phyloP scores from a whole-genome alignment of 2,329 filamentous ascomycete species.

The Ophiocordyceps camponoti-floridani region DNA sequence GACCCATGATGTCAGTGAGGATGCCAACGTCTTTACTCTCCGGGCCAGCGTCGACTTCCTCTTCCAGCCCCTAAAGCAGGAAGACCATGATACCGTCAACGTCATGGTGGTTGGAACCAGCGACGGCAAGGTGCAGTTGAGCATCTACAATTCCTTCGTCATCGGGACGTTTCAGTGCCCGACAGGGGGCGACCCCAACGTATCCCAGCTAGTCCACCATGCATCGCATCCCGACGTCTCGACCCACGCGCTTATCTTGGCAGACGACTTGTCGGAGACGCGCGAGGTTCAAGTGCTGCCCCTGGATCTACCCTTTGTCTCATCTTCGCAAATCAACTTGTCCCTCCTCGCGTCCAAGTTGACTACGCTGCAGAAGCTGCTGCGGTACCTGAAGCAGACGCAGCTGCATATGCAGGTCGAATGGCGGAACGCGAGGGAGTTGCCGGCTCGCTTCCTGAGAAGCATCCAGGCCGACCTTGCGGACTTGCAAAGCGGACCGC shows the following conservation, averaged over 20 bases:
- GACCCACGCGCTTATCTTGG: slow-evolving; percentile 56
- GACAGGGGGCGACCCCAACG: slow-evolving; percentile 9
- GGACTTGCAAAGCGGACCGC: slow-evolving; percentile 35
- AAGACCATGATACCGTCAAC: slow-evolving; percentile 58
- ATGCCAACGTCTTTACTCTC: slow-evolving; percentile 50
- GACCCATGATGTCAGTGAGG: slow-evolving; percentile 16
- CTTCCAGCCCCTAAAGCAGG: slow-evolving; percentile 42
- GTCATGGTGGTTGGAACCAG: slow-evolving; percentile 59
- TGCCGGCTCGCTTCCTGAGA: slow-evolving; percentile 61
- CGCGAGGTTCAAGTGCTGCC: slow-evolving; percentile 40
- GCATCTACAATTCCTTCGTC: slow-evolving; percentile 72
- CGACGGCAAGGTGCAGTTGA: slow-evolving; percentile 55
- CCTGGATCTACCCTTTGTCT: slow-evolving; percentile 70
- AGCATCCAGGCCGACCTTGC: slow-evolving; percentile 61
- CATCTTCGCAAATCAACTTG: slow-evolving; percentile 60
- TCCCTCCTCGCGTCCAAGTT: slow-evolving; percentile 74
- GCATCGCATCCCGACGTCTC: slow-evolving; percentile 55
- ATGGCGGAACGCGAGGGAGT: slow-evolving; percentile 65
- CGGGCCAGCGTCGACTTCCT: slow-evolving; percentile 51
- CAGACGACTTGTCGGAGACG: slow-evolving; percentile 14
- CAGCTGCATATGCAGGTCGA: slow-evolving; percentile 64
- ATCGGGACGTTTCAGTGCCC: slow-evolving; percentile 48
- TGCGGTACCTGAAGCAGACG: slow-evolving; percentile 70
- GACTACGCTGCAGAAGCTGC: slow-evolving; percentile 69
- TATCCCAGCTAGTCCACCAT: slow-evolving; percentile 32